Evolutionary conservation across 2,329 filamentous ascomycete species (phyloP), one percentile per base, ranked within the genome.

Genomic region (Metarhizium album): DNA sequence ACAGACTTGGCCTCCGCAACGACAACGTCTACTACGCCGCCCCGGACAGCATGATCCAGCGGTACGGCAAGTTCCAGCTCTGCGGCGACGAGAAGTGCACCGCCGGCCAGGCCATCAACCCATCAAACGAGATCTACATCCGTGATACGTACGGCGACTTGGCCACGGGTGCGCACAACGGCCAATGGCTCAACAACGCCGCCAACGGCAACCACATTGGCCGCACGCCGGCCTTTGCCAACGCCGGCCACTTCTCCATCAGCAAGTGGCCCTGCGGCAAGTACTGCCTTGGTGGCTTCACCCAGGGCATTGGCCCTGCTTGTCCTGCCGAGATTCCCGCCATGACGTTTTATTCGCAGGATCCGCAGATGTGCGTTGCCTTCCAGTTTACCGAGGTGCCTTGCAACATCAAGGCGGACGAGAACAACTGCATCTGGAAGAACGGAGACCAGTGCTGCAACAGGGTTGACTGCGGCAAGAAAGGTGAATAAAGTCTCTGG

Each of bases 261-360:
- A 57, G 48, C 53, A 58, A 55, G 49, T 58, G 56, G 56, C 53
- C 52, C 6, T 57, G 56, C 37, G 53, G 55, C 27, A 53, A 50
- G 37, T 58, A 54, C 49, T 58, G 55, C 22, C 52, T 58, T 13
- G 51, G 50, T 37, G 56, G 56, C 3, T 49, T 55, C 42, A 33
- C 46, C 5, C 14, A 27, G 22, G 55, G 55, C 20, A 42, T 57
- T 20, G 55, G 55, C 1, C 52, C 54, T 9, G 54, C 55, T 13
- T 55, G 55, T 42, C 56, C 55, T 14, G 51, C 48, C 23, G 51
- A 53, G 14, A 38, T 37, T 23, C 50, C 52, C 8, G 51, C 53
- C 53, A 47, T 57, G 46, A 56, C 56, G 35, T 57, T 57, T 38
- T 52, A 55, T 50, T 40, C 49, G 16, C 49, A 52, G 46, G 51